phyloP scores from a whole-genome alignment of 1,284 basidiomycete genomes.

The Irpex rosettiformis region DNA sequence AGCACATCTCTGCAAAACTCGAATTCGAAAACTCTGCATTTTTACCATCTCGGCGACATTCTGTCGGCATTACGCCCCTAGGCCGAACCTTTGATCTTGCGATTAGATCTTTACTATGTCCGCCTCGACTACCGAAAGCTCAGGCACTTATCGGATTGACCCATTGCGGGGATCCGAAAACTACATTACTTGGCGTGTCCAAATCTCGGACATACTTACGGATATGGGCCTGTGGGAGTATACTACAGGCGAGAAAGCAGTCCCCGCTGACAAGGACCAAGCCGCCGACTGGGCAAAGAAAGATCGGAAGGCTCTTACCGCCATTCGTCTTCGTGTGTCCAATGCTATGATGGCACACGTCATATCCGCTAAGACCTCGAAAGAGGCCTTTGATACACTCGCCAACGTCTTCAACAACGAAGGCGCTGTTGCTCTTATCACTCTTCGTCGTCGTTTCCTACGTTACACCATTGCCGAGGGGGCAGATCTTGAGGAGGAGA shows the following conservation, averaged over 20 bases:
- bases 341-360: slow-evolving; percentile 10
- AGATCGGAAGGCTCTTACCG: slow-evolving; percentile 13
- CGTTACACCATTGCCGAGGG: slow-evolving; percentile 13
- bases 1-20: not conserved
- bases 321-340: slow-evolving; percentile 12
- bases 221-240: slow-evolving; percentile 25
- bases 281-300: slow-evolving; percentile 12
- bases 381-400: slow-evolving; percentile 18
- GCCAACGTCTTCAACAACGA: slow-evolving; percentile 6
- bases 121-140: not conserved
- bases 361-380: slow-evolving; percentile 5
- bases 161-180: slow-evolving; percentile 28
- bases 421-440: slow-evolving; percentile 11
- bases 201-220: slow-evolving; percentile 29
- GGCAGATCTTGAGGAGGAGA: slow-evolving; percentile 14
- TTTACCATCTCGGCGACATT: not conserved
- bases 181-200: slow-evolving; percentile 29
- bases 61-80: not conserved
- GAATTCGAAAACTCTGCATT: not conserved
- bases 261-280: not conserved
- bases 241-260: slow-evolving; percentile 6
- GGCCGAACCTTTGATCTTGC: not conserved
- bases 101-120: not conserved
- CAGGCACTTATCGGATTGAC: slow-evolving; percentile 25
- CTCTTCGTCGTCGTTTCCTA: slow-evolving; percentile 10